Evolutionary conservation across 352 stramenopile species (phyloP), one percentile per base, ranked within the genome.

Genomic region (Peronospora farinosa): DNA sequence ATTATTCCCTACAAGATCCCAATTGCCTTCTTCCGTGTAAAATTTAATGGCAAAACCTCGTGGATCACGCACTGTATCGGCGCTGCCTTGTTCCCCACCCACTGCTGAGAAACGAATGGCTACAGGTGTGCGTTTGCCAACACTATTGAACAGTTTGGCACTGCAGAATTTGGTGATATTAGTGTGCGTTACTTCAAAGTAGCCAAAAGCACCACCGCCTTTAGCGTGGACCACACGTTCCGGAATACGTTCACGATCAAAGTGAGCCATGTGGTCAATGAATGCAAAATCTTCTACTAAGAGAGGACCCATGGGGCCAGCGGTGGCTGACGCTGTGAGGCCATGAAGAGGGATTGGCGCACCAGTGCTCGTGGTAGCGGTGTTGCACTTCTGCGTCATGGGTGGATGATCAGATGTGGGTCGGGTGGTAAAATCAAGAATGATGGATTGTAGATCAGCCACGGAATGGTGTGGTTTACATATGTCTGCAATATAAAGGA

Each of bases 1-100:
- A 67, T 97, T 96, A 72, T 96, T 96, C 23, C 86, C 88, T 35
- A 97, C 88, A 12, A 97, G 47, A 63, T 97, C 90, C 83, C 89
- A 97, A 65, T 97, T 96, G 21, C 90, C 90, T 41, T 97, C 86
- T 48, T 96, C 80, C 27, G 86, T 96, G 73, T 97, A 96, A 51
- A 97, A 96, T 65, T 97, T 97, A 33, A 97, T 72, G 3, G 90
- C 85, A 59, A 96, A 97, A 2, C 90, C 90, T 15, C 90, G 70
- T 3, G 85, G 84, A 53, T 97, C 89, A 8, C 90, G 83, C 13
- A 69, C 82, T 15, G 87, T 96, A 56, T 96, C 87, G 9, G 85
- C 69, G 23, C 67, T 85, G 42, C 85, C 87, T 32, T 43, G 65
- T 53, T 96, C 87, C 4, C 79, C 81, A 13, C 74, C 81, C 12